Percentiles rank a stretch among this genome's conserved stretches.
These are phyloP conservation scores for Leishmania martiniquensis DNA, from an alignment of 208 protist species.

Conservation along the genomic window DNA sequence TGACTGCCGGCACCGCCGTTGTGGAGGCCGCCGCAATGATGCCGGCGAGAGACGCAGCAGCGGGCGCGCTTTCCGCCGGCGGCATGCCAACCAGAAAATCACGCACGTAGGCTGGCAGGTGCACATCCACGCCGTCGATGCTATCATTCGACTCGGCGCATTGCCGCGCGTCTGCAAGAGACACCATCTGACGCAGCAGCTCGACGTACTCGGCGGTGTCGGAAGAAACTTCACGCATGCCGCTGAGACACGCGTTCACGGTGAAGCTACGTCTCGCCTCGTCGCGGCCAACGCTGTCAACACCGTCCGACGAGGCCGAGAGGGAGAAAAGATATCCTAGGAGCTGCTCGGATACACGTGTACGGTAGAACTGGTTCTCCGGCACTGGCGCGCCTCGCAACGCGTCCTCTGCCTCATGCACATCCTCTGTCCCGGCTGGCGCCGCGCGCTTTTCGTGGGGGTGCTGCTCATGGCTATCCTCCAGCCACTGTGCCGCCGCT, in stretches of 20 bases:
- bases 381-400: not conserved
- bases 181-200: constrained; percentile 10
- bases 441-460: not conserved
- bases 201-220: constrained; percentile 26
- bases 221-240: constrained; percentile 21
- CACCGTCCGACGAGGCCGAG: not conserved
- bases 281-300: not conserved
- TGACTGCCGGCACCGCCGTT: too few relatives aligned
- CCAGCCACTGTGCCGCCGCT: not conserved
- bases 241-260: constrained; percentile 26
- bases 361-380: constrained; percentile 21
- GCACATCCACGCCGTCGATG: not conserved
- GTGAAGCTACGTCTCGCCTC: constrained; percentile 18
- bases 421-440: not conserved
- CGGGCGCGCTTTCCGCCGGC: not conserved
- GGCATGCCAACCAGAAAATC: constrained; percentile 13
- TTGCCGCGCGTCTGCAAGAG: not conserved
- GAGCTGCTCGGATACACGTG: constrained; percentile 11
- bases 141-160: not conserved
- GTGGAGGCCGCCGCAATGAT: not conserved
- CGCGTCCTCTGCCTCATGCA: not conserved
- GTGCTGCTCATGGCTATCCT: not conserved
- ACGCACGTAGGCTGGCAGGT: constrained; percentile 27
- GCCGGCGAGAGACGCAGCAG: not conserved
- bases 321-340: constrained; percentile 22